These are phyloP conservation scores for Phytopythium sindhum DNA, from an alignment of 352 stramenopile species.

Conservation along the genomic window DNA sequence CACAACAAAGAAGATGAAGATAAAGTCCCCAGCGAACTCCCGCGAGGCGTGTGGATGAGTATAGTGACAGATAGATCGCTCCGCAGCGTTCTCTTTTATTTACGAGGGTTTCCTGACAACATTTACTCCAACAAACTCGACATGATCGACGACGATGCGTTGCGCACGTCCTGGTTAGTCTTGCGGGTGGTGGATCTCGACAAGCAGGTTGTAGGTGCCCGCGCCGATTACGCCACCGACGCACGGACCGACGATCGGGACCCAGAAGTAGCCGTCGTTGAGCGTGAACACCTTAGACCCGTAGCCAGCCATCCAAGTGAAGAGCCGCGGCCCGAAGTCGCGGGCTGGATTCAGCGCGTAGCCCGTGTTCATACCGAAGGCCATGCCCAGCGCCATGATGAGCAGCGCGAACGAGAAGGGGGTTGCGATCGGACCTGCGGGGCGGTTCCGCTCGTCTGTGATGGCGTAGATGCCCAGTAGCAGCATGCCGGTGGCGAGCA, in stretches of 20 bases:
- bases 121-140: conserved; percentile 1
- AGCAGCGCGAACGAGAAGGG: conserved; percentile 47
- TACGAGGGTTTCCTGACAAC: not conserved
- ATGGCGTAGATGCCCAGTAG: conserved; percentile 58
- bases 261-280: conserved; percentile 53
- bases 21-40: no score
- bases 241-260: conserved; percentile 49
- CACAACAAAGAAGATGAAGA: not conserved
- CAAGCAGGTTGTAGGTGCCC: conserved; percentile 42
- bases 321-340: conserved; percentile 37
- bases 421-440: conserved; percentile 26
- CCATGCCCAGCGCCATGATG: conserved; percentile 59
- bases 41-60: no score
- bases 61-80: not conserved
- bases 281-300: conserved; percentile 51
- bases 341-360: conserved; percentile 47
- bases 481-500: conserved; percentile 48
- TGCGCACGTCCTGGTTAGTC: not conserved
- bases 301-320: conserved; percentile 50
- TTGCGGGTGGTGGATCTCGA: conserved; percentile 50
- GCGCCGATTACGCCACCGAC: conserved; percentile 40
- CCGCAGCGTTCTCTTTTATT: not conserved
- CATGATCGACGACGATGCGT: not conserved
- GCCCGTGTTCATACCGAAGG: conserved; percentile 45
- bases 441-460: conserved; percentile 44